Percentiles rank a stretch among this genome's conserved stretches.
Evolutionary conservation across 192 early-diverging fungal genomes (phyloP).

Genomic region (Linderina pennispora): DNA sequence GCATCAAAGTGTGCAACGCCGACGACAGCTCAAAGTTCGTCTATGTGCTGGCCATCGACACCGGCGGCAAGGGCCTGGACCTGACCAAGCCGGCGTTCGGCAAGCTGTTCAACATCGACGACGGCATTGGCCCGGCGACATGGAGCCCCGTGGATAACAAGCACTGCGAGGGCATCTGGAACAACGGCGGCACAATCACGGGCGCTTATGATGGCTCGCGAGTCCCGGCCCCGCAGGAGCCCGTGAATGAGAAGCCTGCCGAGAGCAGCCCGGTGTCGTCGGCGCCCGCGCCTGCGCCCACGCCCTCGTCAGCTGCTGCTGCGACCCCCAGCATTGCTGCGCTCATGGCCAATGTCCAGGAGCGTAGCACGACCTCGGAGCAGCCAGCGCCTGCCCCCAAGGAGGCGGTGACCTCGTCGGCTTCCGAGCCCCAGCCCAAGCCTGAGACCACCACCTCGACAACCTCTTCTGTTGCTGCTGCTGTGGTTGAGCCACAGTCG

Average conservation of each 20-base stretch:
- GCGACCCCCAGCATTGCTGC: not conserved
- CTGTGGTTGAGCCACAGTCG: no score
- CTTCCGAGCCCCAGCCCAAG: no score
- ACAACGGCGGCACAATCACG: not conserved
- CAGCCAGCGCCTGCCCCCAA: no score
- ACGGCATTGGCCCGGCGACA: constrained; percentile 41
- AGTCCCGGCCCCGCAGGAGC: constrained; percentile 3
- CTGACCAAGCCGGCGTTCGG: constrained; percentile 47
- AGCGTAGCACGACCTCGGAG: not conserved
- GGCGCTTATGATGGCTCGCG: constrained; percentile 5
- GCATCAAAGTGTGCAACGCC: constrained; percentile 44
- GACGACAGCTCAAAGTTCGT: constrained; percentile 38
- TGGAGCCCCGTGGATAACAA: constrained; percentile 39
- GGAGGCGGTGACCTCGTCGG: not conserved
- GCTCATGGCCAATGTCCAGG: not conserved
- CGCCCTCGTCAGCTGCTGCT: no score
- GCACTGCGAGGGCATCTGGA: constrained; percentile 45
- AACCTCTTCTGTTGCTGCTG: no score
- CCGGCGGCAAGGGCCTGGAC: constrained; percentile 48
- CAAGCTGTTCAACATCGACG: constrained; percentile 41
- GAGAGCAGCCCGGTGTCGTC: not conserved
- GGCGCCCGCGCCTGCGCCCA: not conserved
- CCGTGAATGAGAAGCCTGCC: not conserved
- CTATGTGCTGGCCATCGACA: constrained; percentile 51
- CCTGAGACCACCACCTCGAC: no score